These are phyloP conservation scores for Candida freyschussii DNA, from an alignment of 1,139 yeast species.

Conservation along the genomic window DNA sequence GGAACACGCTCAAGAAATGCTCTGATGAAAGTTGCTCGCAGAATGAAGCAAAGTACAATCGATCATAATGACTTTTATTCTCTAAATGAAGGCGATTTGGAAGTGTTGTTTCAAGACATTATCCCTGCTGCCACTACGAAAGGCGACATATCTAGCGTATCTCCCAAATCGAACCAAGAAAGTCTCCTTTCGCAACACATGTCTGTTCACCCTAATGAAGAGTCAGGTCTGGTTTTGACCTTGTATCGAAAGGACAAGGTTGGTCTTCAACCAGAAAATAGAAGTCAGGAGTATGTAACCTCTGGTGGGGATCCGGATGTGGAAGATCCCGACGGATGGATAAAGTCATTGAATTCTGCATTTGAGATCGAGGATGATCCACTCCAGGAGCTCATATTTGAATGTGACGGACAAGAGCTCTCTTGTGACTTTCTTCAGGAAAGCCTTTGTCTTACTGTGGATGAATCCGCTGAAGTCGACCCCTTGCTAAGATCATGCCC, in stretches of 20 bases:
- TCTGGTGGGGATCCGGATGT: no score
- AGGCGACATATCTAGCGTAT: not conserved
- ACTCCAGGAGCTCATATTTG: conserved; percentile 5
- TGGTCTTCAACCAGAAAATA: no score
- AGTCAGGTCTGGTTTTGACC: not conserved
- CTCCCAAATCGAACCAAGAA: not conserved
- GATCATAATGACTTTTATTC: conserved; percentile 14
- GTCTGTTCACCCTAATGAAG: not conserved
- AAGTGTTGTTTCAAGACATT: conserved; percentile 2
- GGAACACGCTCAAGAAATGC: conserved; percentile 3
- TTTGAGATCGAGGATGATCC: conserved; percentile 18
- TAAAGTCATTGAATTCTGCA: conserved; percentile 17
- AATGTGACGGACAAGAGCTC: not conserved
- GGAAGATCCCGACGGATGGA: conserved; percentile 16
- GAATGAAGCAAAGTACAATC: conserved; percentile 8
- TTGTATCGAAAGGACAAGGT: conserved; percentile 1
- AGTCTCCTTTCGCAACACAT: not conserved
- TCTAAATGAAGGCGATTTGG: conserved; percentile 14
- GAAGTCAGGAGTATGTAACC: no score
- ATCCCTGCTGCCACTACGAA: not conserved
- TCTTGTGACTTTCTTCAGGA: not conserved
- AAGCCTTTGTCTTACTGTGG: not conserved
- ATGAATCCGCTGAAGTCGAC: conserved; percentile 1
- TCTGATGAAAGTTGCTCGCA: conserved; percentile 1
- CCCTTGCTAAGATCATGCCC: conserved; percentile 1